Percentiles rank a stretch among this genome's conserved stretches.
These are phyloP conservation scores for Wallemia ichthyophaga DNA, from an alignment of 1,284 basidiomycete species.

Conservation along the genomic window DNA sequence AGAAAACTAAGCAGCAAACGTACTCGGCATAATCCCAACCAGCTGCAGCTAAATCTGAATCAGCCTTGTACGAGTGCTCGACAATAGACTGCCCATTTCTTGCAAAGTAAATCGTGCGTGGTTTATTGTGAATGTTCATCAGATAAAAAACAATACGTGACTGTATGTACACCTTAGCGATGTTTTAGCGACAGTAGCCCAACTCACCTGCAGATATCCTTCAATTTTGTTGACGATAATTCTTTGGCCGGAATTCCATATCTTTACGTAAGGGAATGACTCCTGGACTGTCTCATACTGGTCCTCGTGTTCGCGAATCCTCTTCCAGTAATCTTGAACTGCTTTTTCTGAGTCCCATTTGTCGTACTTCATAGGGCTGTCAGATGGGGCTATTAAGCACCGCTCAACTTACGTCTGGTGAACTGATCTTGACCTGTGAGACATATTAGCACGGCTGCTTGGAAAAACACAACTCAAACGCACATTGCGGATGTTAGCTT, in stretches of 20 bases:
- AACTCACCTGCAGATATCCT: conserved; percentile 9
- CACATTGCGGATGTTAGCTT: conserved; percentile 65
- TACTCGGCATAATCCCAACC: conserved; percentile 81
- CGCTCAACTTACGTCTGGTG: conserved; percentile 47
- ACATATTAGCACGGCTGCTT: neutral
- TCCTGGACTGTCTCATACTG: conserved; percentile 69
- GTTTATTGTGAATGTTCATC: conserved; percentile 73
- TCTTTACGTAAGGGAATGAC: conserved; percentile 60
- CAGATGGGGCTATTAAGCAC: neutral
- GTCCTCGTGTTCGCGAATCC: conserved; percentile 64
- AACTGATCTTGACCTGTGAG: conserved; percentile 53
- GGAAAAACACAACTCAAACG: too few relatives aligned
- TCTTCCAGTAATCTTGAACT: conserved; percentile 58
- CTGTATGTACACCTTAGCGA: conserved; percentile 23
- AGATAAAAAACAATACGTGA: conserved; percentile 53
- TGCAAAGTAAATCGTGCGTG: conserved; percentile 73
- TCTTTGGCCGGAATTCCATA: conserved; percentile 83
- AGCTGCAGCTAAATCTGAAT: conserved; percentile 75
- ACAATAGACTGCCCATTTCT: conserved; percentile 85
- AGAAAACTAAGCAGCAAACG: neutral
- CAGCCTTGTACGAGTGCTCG: conserved; percentile 95
- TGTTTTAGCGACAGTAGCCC: neutral
- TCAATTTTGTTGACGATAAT: conserved; percentile 56
- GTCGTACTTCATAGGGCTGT: neutral
- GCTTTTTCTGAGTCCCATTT: conserved; percentile 69